These are phyloP conservation scores for Phlyctochytrium bullatum DNA, from an alignment of 192 early-diverging fungal species.

Conservation along the genomic window DNA sequence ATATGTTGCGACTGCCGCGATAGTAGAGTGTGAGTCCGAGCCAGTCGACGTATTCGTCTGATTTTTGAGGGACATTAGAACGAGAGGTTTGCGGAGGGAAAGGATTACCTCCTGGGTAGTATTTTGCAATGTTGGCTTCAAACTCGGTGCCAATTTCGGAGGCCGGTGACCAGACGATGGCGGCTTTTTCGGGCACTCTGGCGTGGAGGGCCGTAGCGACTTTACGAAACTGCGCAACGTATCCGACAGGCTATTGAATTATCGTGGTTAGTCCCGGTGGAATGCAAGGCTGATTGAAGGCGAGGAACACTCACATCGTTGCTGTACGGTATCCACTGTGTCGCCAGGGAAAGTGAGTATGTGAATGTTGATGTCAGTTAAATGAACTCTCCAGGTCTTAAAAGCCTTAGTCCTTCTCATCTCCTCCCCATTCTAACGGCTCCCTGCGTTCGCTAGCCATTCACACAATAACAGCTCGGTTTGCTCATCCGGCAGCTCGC, in stretches of 20 bases:
- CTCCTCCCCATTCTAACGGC: too few species aligned
- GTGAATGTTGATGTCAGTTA: too few species aligned
- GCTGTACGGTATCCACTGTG: too few species aligned
- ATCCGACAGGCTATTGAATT: neutral
- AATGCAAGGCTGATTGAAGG: too few species aligned
- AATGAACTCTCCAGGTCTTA: too few species aligned
- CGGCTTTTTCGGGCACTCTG: neutral
- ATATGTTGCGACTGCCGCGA: neutral
- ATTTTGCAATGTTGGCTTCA: neutral
- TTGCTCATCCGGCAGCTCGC: too few species aligned
- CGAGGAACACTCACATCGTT: too few species aligned
- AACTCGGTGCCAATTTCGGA: neutral
- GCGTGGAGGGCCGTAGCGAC: neutral
- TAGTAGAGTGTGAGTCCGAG: neutral
- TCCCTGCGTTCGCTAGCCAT: too few species aligned
- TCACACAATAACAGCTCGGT: too few species aligned
- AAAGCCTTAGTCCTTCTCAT: too few species aligned
- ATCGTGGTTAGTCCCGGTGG: too few species aligned
- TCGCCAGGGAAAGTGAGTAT: too few species aligned
- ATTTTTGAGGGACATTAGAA: neutral
- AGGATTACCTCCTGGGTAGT: neutral
- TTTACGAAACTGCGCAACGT: neutral
- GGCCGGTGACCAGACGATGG: neutral
- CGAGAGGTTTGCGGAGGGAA: neutral
- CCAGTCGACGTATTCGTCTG: slow-evolving; percentile 7